Evolutionary conservation across 1,284 basidiomycete species (phyloP).

Genomic region (Coniferiporia weirii): DNA sequence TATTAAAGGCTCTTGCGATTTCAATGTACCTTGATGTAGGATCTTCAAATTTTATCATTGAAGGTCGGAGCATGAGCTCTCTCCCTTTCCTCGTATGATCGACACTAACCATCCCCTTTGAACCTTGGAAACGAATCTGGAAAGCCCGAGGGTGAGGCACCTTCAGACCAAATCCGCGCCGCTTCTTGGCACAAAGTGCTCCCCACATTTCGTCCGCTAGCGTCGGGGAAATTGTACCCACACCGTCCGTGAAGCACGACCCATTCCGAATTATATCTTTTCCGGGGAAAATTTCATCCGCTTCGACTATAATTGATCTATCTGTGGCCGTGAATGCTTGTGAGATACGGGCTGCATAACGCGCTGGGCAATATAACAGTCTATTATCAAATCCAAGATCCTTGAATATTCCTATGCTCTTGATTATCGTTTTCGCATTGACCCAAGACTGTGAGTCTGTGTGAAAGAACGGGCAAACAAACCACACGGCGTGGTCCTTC

Average conservation of each 20-base stretch:
- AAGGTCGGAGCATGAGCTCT: slow-evolving; percentile 45
- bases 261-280: slow-evolving; percentile 39
- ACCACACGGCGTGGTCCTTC: slow-evolving; percentile 55
- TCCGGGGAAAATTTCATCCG: slow-evolving; percentile 43
- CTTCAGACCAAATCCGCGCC: slow-evolving; percentile 31
- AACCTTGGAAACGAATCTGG: slow-evolving; percentile 57
- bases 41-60: slow-evolving; percentile 62
- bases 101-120: slow-evolving; percentile 59
- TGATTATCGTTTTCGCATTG: slow-evolving; percentile 44
- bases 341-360: slow-evolving; percentile 65
- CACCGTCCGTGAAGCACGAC: slow-evolving; percentile 62
- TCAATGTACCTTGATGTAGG: slow-evolving; percentile 46
- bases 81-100: slow-evolving; percentile 44
- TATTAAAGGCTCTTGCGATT: slow-evolving; percentile 59
- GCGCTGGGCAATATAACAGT: slow-evolving; percentile 57
- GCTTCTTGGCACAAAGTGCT: slow-evolving; percentile 35
- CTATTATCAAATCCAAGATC: slow-evolving; percentile 37
- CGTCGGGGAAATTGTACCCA: slow-evolving; percentile 58
- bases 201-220: slow-evolving; percentile 50
- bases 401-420: slow-evolving; percentile 48
- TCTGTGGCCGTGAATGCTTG: slow-evolving; percentile 73
- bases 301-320: slow-evolving; percentile 44
- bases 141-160: slow-evolving; percentile 40
- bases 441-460: slow-evolving; percentile 29
- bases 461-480: slow-evolving; percentile 42